Evolutionary conservation across 345 rosid genomes (phyloP).

Genomic region (Litchi chinensis): DNA sequence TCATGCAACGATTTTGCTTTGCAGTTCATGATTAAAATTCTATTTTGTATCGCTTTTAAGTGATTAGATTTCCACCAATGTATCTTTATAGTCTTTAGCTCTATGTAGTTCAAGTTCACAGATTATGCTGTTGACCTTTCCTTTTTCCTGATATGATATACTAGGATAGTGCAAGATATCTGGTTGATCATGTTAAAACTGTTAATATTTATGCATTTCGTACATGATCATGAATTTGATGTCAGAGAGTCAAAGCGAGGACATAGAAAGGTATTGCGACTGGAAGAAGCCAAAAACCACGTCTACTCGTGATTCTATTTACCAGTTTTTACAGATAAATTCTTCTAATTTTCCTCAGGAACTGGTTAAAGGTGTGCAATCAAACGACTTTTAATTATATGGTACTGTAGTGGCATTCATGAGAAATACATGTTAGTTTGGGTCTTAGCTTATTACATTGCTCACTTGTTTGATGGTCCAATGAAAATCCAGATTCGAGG

Average conservation of each 20-base stretch:
- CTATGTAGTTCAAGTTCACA: too few species aligned
- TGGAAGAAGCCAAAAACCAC: slow-evolving; percentile 39
- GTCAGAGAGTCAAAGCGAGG: slow-evolving; percentile 38
- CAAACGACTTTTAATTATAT: slow-evolving; percentile 13
- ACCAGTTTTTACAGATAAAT: slow-evolving; percentile 39
- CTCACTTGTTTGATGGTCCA: not conserved
- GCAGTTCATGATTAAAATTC: too few species aligned
- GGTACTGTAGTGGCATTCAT: not conserved
- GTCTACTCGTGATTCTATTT: slow-evolving; percentile 38
- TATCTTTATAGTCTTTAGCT: not conserved
- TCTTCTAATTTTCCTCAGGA: slow-evolving; percentile 55
- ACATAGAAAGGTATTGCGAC: slow-evolving; percentile 58
- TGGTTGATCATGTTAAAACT: not conserved
- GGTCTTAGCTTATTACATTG: not conserved
- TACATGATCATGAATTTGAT: slow-evolving; percentile 12
- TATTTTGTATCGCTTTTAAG: too few species aligned
- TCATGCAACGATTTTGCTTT: too few species aligned
- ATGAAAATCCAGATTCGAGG: slow-evolving; percentile 33
- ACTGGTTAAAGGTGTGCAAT: slow-evolving; percentile 46
- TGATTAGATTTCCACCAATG: too few species aligned
- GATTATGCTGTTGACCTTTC: not conserved
- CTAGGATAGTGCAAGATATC: not conserved
- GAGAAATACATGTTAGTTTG: not conserved
- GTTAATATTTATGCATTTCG: not conserved
- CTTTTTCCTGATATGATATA: not conserved